Percentiles rank a stretch among this genome's conserved stretches.
These are phyloP conservation scores for Aspergillus pseudonomiae DNA, from an alignment of 2,329 filamentous ascomycete species.

Conservation along the genomic window DNA sequence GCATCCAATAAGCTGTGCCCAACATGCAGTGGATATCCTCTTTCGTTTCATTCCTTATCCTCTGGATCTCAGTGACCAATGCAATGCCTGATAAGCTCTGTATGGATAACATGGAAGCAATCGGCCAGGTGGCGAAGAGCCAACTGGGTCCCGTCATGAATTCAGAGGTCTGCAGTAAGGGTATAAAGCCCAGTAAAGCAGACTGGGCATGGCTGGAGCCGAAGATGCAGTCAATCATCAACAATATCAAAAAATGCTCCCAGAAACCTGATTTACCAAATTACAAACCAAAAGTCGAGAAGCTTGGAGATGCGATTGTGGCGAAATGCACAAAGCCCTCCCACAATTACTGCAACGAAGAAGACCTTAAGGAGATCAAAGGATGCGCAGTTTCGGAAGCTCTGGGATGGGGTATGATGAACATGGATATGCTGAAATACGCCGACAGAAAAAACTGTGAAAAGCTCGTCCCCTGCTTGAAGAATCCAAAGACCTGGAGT, in stretches of 20 bases:
- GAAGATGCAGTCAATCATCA: background rate
- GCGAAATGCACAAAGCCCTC: background rate
- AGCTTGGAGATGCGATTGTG: background rate
- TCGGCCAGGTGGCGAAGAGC: background rate
- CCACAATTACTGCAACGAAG: background rate
- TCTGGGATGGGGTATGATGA: background rate
- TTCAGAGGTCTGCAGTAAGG: background rate
- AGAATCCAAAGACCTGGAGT: background rate
- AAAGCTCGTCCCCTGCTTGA: background rate
- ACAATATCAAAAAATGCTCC: background rate
- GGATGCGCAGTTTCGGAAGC: background rate
- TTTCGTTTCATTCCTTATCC: background rate
- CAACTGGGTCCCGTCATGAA: background rate
- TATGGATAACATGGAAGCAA: background rate
- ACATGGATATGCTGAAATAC: background rate
- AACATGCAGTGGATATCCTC: background rate
- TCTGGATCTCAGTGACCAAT: background rate
- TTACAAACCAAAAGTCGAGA: background rate
- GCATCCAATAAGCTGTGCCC: background rate
- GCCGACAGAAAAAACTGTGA: background rate
- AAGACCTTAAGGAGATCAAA: background rate
- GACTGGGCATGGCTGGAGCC: background rate
- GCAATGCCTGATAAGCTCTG: background rate
- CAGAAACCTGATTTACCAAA: background rate
- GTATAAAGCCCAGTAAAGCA: background rate